Conservation (phyloP, 192 early-diverging fungal genomes). For the Diversispora eburnea region DNA sequence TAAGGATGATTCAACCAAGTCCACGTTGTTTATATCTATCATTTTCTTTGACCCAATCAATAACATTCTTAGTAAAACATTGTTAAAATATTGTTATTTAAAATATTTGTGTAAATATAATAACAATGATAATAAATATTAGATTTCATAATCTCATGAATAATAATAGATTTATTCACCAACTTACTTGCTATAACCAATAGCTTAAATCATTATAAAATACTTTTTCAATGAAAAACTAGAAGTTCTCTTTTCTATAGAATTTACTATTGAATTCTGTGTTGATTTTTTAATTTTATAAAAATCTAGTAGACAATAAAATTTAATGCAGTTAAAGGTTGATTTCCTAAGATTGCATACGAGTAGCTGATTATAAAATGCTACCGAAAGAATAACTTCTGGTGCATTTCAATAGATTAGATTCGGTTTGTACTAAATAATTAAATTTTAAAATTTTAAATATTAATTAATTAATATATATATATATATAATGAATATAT, state of each 20-base stretch:
- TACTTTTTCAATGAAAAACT: conserved; percentile 71
- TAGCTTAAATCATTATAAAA: conserved; percentile 71
- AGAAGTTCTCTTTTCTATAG: conserved; percentile 55
- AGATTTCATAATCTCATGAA: neutral
- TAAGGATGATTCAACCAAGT: conserved; percentile 62
- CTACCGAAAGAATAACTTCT: conserved; percentile 57
- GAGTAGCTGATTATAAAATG: conserved; percentile 57
- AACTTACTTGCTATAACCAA: conserved; percentile 63
- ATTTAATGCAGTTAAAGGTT: conserved; percentile 60
- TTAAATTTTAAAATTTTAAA: neutral
- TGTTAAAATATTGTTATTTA: too few species aligned
- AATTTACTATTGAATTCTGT: conserved; percentile 41
- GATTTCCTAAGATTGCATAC: conserved; percentile 66
- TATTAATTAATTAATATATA: too few species aligned
- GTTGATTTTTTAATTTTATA: conserved; percentile 35
- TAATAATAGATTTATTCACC: too few species aligned
- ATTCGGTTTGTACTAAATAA: neutral
- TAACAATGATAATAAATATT: neutral
- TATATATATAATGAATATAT: too few species aligned
- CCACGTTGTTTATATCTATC: conserved; percentile 47
- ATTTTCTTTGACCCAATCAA: conserved; percentile 64
- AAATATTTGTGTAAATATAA: neutral
- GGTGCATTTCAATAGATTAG: neutral
- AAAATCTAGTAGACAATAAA: conserved; percentile 69
- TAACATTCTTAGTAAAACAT: conserved; percentile 46